Evolutionary conservation across 176 grass and related monocot species (phyloP).

Genomic region (Oryza glaberrima): DNA sequence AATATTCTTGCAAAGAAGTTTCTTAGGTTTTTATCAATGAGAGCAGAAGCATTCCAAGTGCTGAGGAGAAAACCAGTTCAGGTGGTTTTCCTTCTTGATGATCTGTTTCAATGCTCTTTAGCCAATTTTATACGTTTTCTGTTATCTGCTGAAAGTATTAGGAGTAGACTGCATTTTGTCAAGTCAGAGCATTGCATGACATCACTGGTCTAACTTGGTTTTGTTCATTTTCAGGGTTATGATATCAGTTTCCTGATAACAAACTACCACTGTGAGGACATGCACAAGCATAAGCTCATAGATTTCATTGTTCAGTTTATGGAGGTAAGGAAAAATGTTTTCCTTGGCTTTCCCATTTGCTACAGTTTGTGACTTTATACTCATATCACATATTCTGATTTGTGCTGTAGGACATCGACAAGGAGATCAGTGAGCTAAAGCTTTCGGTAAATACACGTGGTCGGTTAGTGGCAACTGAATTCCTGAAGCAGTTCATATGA

Average conservation of each 20-base stretch:
- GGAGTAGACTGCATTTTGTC: not conserved
- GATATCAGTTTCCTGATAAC: conserved; percentile 99
- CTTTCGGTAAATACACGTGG: conserved; percentile 94
- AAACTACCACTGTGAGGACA: conserved; percentile 95
- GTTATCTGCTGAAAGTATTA: not conserved
- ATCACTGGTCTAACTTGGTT: not conserved
- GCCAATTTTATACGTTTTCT: not conserved
- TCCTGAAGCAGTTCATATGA: conserved; percentile 97
- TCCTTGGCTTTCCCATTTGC: conserved; percentile 2
- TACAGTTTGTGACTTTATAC: not conserved
- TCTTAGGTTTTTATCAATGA: conserved; percentile 96
- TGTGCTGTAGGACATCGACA: conserved; percentile 78
- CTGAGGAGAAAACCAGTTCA: conserved; percentile 96
- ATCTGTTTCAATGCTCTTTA: not conserved
- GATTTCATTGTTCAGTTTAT: conserved; percentile 99
- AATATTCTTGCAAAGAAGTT: conserved; percentile 99
- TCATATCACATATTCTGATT: conserved; percentile 1
- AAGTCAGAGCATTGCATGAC: not conserved
- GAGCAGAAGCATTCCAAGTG: conserved; percentile 95
- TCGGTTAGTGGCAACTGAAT: conserved; percentile 86
- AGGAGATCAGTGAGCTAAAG: conserved; percentile 92
- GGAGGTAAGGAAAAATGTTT: conserved; percentile 62
- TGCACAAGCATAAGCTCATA: conserved; percentile 97
- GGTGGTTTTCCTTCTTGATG: conserved; percentile 47
- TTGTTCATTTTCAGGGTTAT: conserved; percentile 72